These are phyloP conservation scores for Phytophthora citricola DNA, from an alignment of 352 stramenopile species.

Conservation along the genomic window DNA sequence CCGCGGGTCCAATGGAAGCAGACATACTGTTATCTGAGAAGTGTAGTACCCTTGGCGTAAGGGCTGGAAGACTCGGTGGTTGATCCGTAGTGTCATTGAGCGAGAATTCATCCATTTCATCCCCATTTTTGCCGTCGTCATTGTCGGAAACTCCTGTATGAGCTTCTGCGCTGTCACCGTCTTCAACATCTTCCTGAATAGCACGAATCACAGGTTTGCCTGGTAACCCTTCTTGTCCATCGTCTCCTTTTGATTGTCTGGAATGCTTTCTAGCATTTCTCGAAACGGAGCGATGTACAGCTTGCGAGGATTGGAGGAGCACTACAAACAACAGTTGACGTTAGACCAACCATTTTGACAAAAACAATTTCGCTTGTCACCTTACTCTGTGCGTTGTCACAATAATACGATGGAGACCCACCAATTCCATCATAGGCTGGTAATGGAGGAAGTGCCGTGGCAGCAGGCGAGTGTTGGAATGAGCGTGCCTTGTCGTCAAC, in stretches of 20 bases:
- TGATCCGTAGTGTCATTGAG: conserved; percentile 27
- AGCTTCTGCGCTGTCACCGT: conserved; percentile 16
- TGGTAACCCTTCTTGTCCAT: conserved; percentile 27
- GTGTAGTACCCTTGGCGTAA: conserved; percentile 11
- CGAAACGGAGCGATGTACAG: not conserved
- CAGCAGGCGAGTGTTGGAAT: conserved; percentile 18
- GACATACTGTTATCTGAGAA: conserved; percentile 9
- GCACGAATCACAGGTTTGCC: conserved; percentile 23
- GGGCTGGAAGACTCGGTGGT: conserved; percentile 1
- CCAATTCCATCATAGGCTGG: conserved; percentile 84
- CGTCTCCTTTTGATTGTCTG: conserved; percentile 39
- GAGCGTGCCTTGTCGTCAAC: not conserved
- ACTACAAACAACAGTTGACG: conserved; percentile 24
- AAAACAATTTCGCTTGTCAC: not conserved
- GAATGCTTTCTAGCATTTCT: conserved; percentile 11
- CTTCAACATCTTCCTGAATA: conserved; percentile 40
- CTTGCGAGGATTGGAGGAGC: conserved; percentile 8
- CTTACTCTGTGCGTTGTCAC: conserved; percentile 55
- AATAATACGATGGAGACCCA: conserved; percentile 83
- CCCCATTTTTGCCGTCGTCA: not conserved
- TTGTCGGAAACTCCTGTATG: conserved; percentile 5
- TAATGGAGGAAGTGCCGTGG: conserved; percentile 59
- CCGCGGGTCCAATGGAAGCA: not conserved
- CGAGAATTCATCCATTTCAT: conserved; percentile 39
- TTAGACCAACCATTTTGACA: conserved; percentile 10